Evolutionary conservation across 129 eudicot species (phyloP).

Genomic region (Flaveria sonorensis): DNA sequence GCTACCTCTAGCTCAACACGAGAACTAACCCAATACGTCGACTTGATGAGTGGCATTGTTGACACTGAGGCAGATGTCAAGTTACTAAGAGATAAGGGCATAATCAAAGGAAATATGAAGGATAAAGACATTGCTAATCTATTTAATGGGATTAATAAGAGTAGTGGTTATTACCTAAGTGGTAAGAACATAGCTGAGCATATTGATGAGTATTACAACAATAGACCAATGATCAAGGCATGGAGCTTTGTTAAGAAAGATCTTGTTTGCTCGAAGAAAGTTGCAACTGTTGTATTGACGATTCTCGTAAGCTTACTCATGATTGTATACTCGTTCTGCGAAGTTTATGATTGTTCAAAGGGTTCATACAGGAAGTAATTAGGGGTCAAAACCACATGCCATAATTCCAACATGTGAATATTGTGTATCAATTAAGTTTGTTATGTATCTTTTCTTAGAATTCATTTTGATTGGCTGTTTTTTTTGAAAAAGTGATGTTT

Average conservation of each 20-base stretch:
- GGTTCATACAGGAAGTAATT: constrained; percentile 6
- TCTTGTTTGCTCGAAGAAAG: constrained; percentile 23
- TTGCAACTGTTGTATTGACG: constrained; percentile 17
- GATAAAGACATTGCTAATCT: constrained; percentile 35
- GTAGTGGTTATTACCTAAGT: not conserved
- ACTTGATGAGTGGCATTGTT: constrained; percentile 54
- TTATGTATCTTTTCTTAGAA: not conserved
- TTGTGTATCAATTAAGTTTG: not conserved
- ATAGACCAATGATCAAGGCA: constrained; percentile 27
- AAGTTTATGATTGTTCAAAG: constrained; percentile 42
- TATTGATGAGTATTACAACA: constrained; percentile 35
- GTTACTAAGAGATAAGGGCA: constrained; percentile 29
- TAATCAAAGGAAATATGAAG: constrained; percentile 28
- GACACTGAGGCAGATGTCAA: constrained; percentile 42
- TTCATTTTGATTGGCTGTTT: no score
- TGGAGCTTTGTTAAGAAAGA: constrained; percentile 28
- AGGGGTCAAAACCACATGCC: no score
- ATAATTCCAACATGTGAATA: not conserved
- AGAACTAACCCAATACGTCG: constrained; percentile 29
- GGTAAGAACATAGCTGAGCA: constrained; percentile 18
- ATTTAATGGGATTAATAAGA: constrained; percentile 49
- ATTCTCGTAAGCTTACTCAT: constrained; percentile 22
- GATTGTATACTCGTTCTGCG: constrained; percentile 45
- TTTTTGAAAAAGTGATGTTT: no score
- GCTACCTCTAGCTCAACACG: constrained; percentile 22